Conservation (phyloP, 805 yeast species). For the Candida saitoana region DNA sequence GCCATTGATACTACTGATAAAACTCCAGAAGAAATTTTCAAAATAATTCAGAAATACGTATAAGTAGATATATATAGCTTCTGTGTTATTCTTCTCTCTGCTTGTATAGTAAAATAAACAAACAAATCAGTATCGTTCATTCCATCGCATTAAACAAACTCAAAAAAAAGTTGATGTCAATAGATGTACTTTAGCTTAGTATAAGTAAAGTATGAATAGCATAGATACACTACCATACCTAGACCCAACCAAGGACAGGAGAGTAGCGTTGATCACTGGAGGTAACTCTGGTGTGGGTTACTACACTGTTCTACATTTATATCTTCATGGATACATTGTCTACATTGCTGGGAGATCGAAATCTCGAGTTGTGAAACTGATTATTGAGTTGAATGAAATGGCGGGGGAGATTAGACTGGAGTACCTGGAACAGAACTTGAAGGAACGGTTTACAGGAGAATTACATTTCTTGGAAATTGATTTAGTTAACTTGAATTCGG, state of each 20-base stretch:
- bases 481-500: constrained; percentile 29
- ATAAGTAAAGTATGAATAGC: constrained; percentile 3
- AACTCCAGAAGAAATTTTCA: constrained; percentile 23
- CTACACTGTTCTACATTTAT: constrained; percentile 69
- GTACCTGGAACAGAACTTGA: constrained; percentile 11
- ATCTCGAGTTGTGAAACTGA: constrained; percentile 52
- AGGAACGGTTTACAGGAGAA: constrained; percentile 31
- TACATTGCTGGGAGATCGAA: constrained; percentile 71
- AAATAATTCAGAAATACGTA: constrained; percentile 13
- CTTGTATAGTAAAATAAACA: too few relatives aligned
- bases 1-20: constrained; percentile 33
- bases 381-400: constrained; percentile 50
- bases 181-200: too few relatives aligned
- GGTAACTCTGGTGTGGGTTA: constrained; percentile 82
- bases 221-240: constrained; percentile 52
- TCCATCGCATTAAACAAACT: too few relatives aligned
- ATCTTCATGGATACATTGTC: constrained; percentile 71
- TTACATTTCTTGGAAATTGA: constrained; percentile 36
- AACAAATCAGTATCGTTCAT: too few relatives aligned
- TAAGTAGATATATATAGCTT: too few relatives aligned
- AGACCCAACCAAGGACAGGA: constrained; percentile 50
- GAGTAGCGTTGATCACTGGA: constrained; percentile 73
- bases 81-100: too few relatives aligned
- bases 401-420: constrained; percentile 34
- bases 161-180: too few relatives aligned